Conservation (phyloP, 495 filamentous ascomycete species). For the Melanomma pulvis-pyrius region DNA sequence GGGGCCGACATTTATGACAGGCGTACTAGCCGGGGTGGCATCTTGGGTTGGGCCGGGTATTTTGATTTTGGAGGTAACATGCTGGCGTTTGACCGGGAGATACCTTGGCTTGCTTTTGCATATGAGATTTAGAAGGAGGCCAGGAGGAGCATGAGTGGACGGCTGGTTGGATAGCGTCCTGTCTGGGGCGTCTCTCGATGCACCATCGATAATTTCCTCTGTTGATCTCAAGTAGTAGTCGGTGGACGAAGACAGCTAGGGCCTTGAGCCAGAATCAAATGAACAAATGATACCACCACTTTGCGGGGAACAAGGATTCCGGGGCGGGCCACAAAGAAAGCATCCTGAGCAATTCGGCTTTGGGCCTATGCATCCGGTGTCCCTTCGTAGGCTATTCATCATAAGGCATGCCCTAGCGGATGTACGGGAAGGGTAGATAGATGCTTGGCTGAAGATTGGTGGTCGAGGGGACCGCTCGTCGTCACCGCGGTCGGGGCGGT, state of each 20-base stretch:
- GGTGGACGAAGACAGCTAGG: not conserved
- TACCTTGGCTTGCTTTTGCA: slow-evolving; percentile 20
- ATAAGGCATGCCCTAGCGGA: too few species aligned
- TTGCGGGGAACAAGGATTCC: too few species aligned
- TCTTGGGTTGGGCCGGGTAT: not conserved
- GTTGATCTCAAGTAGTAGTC: not conserved
- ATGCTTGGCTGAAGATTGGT: too few species aligned
- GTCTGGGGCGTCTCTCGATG: not conserved
- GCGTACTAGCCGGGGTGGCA: slow-evolving; percentile 5
- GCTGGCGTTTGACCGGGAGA: slow-evolving; percentile 16
- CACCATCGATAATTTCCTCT: not conserved
- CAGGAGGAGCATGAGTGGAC: slow-evolving; percentile 13
- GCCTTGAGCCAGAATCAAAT: not conserved
- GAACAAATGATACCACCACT: not conserved
- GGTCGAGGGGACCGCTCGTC: not conserved
- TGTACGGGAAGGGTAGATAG: too few species aligned
- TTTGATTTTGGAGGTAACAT: slow-evolving; percentile 4
- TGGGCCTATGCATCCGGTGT: too few species aligned
- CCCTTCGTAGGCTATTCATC: too few species aligned
- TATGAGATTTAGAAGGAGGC: slow-evolving; percentile 9
- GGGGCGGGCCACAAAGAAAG: not conserved
- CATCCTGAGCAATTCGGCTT: too few species aligned
- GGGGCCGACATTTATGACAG: slow-evolving; percentile 18
- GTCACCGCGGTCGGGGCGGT: not conserved
- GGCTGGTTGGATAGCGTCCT: not conserved